Conservation (phyloP, 2,329 filamentous ascomycete genomes). For the Fusarium incarnatum region DNA sequence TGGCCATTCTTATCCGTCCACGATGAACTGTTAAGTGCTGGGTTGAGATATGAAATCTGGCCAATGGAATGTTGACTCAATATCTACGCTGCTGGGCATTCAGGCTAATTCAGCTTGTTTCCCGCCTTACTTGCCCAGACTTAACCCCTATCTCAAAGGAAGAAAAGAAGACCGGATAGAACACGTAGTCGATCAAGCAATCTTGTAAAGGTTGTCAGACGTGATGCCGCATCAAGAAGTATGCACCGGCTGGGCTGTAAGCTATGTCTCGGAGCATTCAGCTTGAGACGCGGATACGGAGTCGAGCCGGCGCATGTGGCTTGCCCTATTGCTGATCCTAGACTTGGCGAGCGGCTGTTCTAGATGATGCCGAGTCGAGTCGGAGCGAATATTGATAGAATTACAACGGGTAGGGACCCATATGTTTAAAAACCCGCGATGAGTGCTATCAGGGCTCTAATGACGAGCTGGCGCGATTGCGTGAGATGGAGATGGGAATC, state of each 20-base stretch:
- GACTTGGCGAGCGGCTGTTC: slow-evolving; percentile 32
- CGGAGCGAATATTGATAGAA: slow-evolving; percentile 1
- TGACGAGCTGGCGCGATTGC: slow-evolving; percentile 34
- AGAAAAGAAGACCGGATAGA: slow-evolving; percentile 27
- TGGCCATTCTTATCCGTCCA: slow-evolving; percentile 11
- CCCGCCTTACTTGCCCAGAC: slow-evolving; percentile 2
- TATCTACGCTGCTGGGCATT: slow-evolving; percentile 4
- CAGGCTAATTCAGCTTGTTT: slow-evolving; percentile 7
- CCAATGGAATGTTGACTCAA: slow-evolving; percentile 9
- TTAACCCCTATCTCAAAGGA: slow-evolving; percentile 20
- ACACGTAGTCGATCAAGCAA: not conserved
- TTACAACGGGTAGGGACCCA: not conserved
- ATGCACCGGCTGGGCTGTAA: slow-evolving; percentile 11
- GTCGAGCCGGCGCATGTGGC: slow-evolving; percentile 24
- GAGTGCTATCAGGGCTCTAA: slow-evolving; percentile 25
- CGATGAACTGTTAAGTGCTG: slow-evolving; percentile 17
- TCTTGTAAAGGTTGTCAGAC: slow-evolving; percentile 18
- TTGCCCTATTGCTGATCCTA: slow-evolving; percentile 33
- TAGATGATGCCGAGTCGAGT: slow-evolving; percentile 2
- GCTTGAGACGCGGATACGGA: slow-evolving; percentile 25
- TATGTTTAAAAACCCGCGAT: not conserved
- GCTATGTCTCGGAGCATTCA: slow-evolving; percentile 30
- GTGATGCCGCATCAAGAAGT: slow-evolving; percentile 22
- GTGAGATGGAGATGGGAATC: slow-evolving; percentile 22
- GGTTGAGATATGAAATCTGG: not conserved